Percentiles rank a stretch among this genome's conserved stretches.
phyloP scores from a whole-genome alignment of 75 land plant genomes.

The Pseudotsuga menziesii region DNA sequence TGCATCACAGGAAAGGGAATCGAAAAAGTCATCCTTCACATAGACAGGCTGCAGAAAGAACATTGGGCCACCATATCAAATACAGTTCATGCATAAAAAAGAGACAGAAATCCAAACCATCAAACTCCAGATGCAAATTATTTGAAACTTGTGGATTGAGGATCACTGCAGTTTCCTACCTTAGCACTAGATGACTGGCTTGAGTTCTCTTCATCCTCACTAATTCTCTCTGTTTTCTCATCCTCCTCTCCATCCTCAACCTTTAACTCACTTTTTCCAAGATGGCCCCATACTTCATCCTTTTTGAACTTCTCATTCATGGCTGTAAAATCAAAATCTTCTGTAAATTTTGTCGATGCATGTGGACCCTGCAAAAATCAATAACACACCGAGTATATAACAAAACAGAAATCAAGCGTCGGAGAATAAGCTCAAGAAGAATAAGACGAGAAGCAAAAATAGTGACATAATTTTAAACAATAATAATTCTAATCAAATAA shows the following conservation, averaged over 20 bases:
- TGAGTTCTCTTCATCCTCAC: constrained; percentile 20
- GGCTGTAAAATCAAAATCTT: constrained; percentile 93
- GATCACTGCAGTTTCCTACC: not conserved
- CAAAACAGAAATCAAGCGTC: too few species aligned
- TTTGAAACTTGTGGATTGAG: not conserved
- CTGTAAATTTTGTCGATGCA: constrained; percentile 53
- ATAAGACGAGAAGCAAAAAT: too few species aligned
- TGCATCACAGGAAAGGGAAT: constrained; percentile 74
- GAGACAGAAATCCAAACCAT: not conserved
- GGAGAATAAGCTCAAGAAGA: too few species aligned
- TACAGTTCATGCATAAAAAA: not conserved
- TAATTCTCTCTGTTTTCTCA: constrained; percentile 17
- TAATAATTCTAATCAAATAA: too few species aligned
- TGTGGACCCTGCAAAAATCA: too few species aligned
- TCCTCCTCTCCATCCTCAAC: constrained; percentile 32
- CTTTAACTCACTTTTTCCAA: constrained; percentile 41
- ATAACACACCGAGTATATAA: too few species aligned
- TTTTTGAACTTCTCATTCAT: constrained; percentile 99
- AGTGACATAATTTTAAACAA: too few species aligned
- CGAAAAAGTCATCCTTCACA: constrained; percentile 91
- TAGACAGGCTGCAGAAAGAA: constrained; percentile 54
- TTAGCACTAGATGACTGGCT: not conserved
- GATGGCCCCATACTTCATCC: constrained; percentile 97
- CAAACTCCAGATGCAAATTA: not conserved
- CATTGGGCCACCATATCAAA: not conserved